Conservation (phyloP, 2,329 filamentous ascomycete species). For the Apiospora hydei region DNA sequence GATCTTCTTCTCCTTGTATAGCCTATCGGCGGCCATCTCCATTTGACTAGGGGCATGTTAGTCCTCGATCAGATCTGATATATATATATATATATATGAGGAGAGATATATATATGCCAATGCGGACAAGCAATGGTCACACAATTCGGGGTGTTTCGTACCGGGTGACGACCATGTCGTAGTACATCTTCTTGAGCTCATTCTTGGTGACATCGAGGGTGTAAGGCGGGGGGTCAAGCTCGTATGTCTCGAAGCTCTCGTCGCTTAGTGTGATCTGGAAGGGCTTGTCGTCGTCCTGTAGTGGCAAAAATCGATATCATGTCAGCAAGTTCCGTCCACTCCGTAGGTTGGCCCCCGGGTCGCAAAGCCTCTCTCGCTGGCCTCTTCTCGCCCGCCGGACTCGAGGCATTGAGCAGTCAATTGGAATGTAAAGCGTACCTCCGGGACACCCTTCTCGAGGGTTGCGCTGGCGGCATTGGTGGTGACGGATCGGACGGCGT, state of each 20-base stretch:
- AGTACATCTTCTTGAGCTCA: conserved; percentile 99
- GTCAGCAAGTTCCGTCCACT: conserved; percentile 31
- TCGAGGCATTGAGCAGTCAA: not conserved
- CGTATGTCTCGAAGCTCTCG: conserved; percentile 99
- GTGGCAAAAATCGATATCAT: not conserved
- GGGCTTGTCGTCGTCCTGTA: conserved; percentile 88
- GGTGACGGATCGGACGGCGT: conserved; percentile 79
- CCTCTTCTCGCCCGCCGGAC: not conserved
- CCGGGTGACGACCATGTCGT: conserved; percentile 94
- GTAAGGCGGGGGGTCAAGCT: conserved; percentile 95
- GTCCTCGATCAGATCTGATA: not conserved
- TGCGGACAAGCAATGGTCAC: conserved; percentile 12
- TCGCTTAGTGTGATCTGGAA: conserved; percentile 94
- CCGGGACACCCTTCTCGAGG: conserved; percentile 72
- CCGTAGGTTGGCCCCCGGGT: not conserved
- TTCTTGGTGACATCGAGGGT: conserved; percentile 94
- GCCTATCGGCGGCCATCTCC: conserved; percentile 98
- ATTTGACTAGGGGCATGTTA: conserved; percentile 73
- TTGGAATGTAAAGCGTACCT: conserved; percentile 45
- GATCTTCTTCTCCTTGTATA: conserved; percentile 99
- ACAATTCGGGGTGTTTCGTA: conserved; percentile 55
- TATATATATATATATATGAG: no score
- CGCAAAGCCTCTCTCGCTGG: not conserved
- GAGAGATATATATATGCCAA: not conserved
- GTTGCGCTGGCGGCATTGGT: conserved; percentile 94